Conservation (phyloP, 83 land plant genomes). For the Thuja plicata region DNA sequence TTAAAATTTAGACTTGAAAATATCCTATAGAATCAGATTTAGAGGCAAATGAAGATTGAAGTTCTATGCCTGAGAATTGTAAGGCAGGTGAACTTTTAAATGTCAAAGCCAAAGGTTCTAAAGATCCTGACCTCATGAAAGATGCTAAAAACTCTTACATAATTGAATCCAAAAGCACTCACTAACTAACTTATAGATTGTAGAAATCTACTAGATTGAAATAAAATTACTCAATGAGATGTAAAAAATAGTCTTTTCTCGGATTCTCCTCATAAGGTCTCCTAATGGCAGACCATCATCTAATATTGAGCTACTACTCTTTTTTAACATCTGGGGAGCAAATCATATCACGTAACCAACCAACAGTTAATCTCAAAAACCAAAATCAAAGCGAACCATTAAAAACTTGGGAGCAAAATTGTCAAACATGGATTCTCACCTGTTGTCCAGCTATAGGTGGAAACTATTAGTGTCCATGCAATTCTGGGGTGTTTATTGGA, state of each 20-base stretch:
- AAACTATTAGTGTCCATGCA: not conserved
- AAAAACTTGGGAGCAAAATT: not conserved
- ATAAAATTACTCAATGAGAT: slow-evolving; percentile 18
- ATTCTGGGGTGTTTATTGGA: not conserved
- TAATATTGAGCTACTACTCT: slow-evolving; percentile 38
- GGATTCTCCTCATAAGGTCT: slow-evolving; percentile 57
- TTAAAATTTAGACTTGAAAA: not conserved
- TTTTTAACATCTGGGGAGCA: slow-evolving; percentile 45
- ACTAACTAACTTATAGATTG: too few relatives aligned
- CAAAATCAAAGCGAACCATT: not conserved
- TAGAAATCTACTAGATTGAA: too few relatives aligned
- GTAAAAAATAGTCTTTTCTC: slow-evolving; percentile 40
- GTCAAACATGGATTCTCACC: not conserved
- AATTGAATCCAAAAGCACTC: too few relatives aligned
- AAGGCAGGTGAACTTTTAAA: not conserved
- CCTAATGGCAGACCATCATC: slow-evolving; percentile 42
- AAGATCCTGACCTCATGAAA: not conserved
- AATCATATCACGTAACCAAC: not conserved
- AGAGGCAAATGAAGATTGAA: not conserved
- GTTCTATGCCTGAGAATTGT: not conserved
- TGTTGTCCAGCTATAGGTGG: not conserved
- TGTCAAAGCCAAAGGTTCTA: not conserved
- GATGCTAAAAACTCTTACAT: too few relatives aligned
- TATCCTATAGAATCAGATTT: not conserved
- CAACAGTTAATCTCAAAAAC: not conserved